These are phyloP conservation scores for Pichia phayaonensis DNA, from an alignment of 805 yeast species.

Conservation along the genomic window DNA sequence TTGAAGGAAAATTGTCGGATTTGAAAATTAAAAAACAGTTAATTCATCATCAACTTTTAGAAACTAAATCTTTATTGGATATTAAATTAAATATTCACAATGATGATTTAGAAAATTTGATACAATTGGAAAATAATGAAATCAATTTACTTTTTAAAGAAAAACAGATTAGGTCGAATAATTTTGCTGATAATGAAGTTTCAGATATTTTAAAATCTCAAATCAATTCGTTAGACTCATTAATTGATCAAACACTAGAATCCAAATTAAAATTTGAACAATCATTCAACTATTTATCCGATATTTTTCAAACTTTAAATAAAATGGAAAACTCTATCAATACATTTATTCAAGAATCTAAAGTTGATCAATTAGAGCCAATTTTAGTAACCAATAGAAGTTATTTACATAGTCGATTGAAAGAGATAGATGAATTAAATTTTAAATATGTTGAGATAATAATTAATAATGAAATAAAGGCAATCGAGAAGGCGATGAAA, in stretches of 20 bases:
- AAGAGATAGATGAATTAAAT: slow-evolving; percentile 10
- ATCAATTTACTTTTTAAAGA: slow-evolving; percentile 7
- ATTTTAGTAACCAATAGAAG: slow-evolving; percentile 8
- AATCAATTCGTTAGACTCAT: slow-evolving; percentile 21
- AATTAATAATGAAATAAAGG: slow-evolving; percentile 19
- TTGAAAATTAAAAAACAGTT: slow-evolving; percentile 31
- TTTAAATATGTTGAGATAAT: slow-evolving; percentile 14
- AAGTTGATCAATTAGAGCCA: slow-evolving; percentile 13
- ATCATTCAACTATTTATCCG: slow-evolving; percentile 19
- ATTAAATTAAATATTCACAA: slow-evolving; percentile 39
- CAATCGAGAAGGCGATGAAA: slow-evolving; percentile 19
- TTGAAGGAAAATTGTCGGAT: slow-evolving; percentile 30
- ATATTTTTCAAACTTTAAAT: slow-evolving; percentile 20
- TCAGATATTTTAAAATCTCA: slow-evolving; percentile 20
- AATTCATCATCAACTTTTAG: slow-evolving; percentile 33
- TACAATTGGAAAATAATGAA: slow-evolving; percentile 16
- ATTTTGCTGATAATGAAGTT: slow-evolving; percentile 5
- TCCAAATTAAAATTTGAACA: slow-evolving; percentile 19
- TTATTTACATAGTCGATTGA: slow-evolving; percentile 12
- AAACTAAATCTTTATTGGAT: slow-evolving; percentile 43
- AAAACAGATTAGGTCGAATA: background rate
- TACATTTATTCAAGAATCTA: slow-evolving; percentile 11
- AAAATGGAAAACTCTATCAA: slow-evolving; percentile 19
- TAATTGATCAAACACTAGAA: slow-evolving; percentile 14
- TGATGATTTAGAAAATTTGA: slow-evolving; percentile 25